phyloP scores from a whole-genome alignment of 768 basidiomycete species.

The Tricholoma saponaceum region DNA sequence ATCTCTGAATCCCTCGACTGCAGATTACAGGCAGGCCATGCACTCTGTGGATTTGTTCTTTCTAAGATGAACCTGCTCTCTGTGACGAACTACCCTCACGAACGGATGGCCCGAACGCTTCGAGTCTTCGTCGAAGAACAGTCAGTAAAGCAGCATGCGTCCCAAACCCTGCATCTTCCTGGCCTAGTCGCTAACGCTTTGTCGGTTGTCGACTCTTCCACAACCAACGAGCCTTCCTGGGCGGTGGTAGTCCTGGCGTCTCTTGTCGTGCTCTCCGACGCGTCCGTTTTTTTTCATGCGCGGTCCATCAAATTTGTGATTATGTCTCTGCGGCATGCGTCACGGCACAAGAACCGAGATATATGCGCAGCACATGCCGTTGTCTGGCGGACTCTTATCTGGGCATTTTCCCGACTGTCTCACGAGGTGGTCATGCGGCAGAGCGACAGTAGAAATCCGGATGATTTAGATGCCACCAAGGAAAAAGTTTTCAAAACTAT shows the following conservation, averaged over 20 bases:
- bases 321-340: conserved; percentile 26
- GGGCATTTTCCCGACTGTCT: conserved; percentile 47
- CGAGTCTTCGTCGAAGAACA: conserved; percentile 23
- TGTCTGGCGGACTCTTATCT: conserved; percentile 53
- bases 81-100: conserved; percentile 17
- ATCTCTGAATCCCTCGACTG: conserved; percentile 20
- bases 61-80: conserved; percentile 28
- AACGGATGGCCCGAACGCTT: conserved; percentile 21
- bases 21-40: conserved; percentile 52
- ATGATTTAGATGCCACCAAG: conserved; percentile 13
- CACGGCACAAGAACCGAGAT: conserved; percentile 27
- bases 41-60: conserved; percentile 50
- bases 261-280: conserved; percentile 44
- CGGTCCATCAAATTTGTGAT: conserved; percentile 34
- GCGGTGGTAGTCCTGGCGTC: conserved; percentile 40
- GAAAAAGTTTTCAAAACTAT: conserved; percentile 39
- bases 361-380: conserved; percentile 37
- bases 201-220: not conserved
- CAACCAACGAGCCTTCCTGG: conserved; percentile 26
- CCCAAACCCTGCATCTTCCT: conserved; percentile 17
- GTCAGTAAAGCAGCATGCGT: conserved; percentile 2
- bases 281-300: conserved; percentile 36
- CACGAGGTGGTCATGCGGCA: conserved; percentile 7
- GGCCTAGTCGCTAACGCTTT: conserved; percentile 24
- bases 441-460: conserved; percentile 7